Conservation (phyloP, 1,139 yeast species). For the Cylindricascospora bacillispora region DNA sequence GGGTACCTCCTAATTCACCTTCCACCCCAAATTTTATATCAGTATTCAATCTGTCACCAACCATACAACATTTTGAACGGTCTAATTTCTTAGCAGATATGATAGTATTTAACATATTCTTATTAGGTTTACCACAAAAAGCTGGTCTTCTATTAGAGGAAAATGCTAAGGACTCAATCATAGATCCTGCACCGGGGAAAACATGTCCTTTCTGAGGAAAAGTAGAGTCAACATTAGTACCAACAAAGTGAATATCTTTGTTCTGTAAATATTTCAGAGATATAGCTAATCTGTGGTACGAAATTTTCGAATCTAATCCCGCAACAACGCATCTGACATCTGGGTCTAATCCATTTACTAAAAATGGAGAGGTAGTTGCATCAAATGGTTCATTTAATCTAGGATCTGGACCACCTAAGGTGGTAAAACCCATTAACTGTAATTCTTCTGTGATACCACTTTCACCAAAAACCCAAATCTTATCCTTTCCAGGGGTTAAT, state of each 20-base stretch:
- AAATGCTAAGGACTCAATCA: slow-evolving; percentile 65
- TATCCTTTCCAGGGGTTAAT: slow-evolving; percentile 51
- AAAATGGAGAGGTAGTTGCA: slow-evolving; percentile 35
- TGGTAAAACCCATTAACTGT: slow-evolving; percentile 48
- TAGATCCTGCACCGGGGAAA: slow-evolving; percentile 91
- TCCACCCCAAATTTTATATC: slow-evolving; percentile 86
- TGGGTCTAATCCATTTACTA: slow-evolving; percentile 44
- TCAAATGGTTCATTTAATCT: slow-evolving; percentile 29
- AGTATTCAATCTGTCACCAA: slow-evolving; percentile 91
- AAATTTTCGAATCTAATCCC: slow-evolving; percentile 66
- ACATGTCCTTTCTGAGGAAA: slow-evolving; percentile 80
- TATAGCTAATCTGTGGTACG: slow-evolving; percentile 68
- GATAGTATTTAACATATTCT: slow-evolving; percentile 83
- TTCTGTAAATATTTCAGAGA: slow-evolving; percentile 72
- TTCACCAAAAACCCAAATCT: slow-evolving; percentile 82
- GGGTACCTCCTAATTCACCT: slow-evolving; percentile 69
- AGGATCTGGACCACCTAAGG: slow-evolving; percentile 62
- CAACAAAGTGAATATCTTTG: slow-evolving; percentile 62
- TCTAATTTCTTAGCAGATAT: slow-evolving; percentile 47
- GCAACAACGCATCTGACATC: slow-evolving; percentile 79
- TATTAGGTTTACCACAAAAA: slow-evolving; percentile 87
- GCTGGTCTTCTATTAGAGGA: slow-evolving; percentile 66
- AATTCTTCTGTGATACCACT: slow-evolving; percentile 69
- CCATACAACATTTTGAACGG: slow-evolving; percentile 67
- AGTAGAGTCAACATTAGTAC: slow-evolving; percentile 93